These are phyloP conservation scores for Panus rudis DNA, from an alignment of 768 basidiomycete species.

Conservation along the genomic window DNA sequence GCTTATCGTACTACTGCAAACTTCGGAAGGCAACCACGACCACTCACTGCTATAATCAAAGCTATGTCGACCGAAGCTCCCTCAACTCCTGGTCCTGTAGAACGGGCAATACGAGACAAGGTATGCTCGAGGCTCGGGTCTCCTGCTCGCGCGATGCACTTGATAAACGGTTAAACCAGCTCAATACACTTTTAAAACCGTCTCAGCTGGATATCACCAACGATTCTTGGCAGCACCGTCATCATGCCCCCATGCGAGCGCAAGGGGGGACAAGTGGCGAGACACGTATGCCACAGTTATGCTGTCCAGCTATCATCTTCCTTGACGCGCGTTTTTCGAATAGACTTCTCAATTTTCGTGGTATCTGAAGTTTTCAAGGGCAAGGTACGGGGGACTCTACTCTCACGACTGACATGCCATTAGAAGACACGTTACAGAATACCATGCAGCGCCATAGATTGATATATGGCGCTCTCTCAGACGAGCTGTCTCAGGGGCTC, in stretches of 20 bases:
- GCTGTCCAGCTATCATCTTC: not conserved
- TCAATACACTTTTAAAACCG: slow-evolving; percentile 56
- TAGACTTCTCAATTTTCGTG: slow-evolving; percentile 74
- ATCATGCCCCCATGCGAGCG: slow-evolving; percentile 76
- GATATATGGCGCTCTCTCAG: slow-evolving; percentile 64
- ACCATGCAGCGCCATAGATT: slow-evolving; percentile 79
- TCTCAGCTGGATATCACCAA: slow-evolving; percentile 61
- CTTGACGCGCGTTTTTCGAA: slow-evolving; percentile 1
- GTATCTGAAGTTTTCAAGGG: slow-evolving; percentile 68
- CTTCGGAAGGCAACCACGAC: too few relatives aligned
- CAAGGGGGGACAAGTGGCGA: slow-evolving; percentile 63
- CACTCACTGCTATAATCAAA: too few relatives aligned
- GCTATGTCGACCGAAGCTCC: too few relatives aligned
- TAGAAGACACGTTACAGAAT: slow-evolving; percentile 34
- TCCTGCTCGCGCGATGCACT: not conserved
- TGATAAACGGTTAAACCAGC: too few relatives aligned
- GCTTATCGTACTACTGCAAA: too few relatives aligned
- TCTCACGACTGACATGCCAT: slow-evolving; percentile 1
- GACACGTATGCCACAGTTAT: slow-evolving; percentile 55
- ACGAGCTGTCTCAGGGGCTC: slow-evolving; percentile 63
- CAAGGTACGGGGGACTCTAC: slow-evolving; percentile 42
- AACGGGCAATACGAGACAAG: slow-evolving; percentile 14
- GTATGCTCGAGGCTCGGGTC: slow-evolving; percentile 5
- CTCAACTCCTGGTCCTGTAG: slow-evolving; percentile 11
- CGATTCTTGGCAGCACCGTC: slow-evolving; percentile 80